These are phyloP conservation scores for Lentinula raphanica DNA, from an alignment of 768 basidiomycete genomes.

Conservation along the genomic window DNA sequence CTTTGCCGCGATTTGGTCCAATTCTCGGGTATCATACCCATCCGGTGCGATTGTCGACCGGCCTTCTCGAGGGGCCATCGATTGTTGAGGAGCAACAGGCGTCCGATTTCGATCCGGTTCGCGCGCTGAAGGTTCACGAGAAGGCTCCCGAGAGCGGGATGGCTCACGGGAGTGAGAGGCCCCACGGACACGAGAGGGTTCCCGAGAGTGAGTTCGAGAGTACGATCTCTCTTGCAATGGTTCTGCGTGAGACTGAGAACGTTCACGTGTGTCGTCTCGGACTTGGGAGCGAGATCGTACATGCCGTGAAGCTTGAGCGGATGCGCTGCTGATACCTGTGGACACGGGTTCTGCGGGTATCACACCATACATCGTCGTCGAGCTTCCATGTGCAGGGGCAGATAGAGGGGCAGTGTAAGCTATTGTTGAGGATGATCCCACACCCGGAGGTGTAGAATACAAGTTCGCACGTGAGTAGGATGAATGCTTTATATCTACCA, in stretches of 20 bases:
- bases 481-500: neutral
- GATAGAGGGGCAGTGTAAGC: neutral
- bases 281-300: neutral
- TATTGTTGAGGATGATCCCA: constrained; percentile 1
- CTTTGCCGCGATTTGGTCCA: neutral
- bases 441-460: neutral
- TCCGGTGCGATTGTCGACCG: neutral
- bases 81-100: neutral
- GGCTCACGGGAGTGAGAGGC: neutral
- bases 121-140: neutral
- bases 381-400: neutral
- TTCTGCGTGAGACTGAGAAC: neutral
- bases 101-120: neutral
- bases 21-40: neutral
- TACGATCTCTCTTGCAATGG: neutral
- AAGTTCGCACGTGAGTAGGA: neutral
- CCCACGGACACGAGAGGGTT: neutral
- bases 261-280: neutral
- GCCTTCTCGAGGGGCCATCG: no score
- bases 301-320: neutral
- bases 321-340: constrained; percentile 7
- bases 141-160: neutral
- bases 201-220: neutral
- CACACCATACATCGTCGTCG: neutral
- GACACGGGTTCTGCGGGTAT: neutral